phyloP scores from a whole-genome alignment of 2,329 filamentous ascomycete genomes.

The Talaromyces sp. region DNA sequence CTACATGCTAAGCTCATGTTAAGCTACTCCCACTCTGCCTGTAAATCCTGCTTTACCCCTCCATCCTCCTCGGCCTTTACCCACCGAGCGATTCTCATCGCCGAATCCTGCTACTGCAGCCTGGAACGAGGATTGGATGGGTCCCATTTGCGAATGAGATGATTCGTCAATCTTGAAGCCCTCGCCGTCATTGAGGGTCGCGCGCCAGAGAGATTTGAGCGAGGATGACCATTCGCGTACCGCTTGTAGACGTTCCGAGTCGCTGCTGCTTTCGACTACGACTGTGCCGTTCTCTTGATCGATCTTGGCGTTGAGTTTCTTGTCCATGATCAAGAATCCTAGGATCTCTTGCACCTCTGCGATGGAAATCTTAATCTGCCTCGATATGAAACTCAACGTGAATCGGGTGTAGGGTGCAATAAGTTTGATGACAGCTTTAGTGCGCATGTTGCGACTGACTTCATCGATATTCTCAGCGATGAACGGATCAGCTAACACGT shows the following conservation, averaged over 20 bases:
- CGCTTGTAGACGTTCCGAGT: constrained; percentile 65
- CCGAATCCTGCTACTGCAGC: constrained; percentile 28
- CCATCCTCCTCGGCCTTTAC: constrained; percentile 16
- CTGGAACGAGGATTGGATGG: constrained; percentile 28
- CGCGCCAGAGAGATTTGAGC: constrained; percentile 64
- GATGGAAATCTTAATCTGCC: constrained; percentile 78
- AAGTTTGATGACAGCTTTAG: constrained; percentile 87
- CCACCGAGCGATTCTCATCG: constrained; percentile 28
- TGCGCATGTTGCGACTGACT: constrained; percentile 96
- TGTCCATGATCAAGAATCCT: constrained; percentile 88
- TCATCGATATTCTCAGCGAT: constrained; percentile 99
- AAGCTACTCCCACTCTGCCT: constrained; percentile 4
- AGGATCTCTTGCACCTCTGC: constrained; percentile 91
- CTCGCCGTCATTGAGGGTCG: constrained; percentile 73
- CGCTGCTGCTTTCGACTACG: constrained; percentile 69
- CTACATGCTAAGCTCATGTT: background rate
- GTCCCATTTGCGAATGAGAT: constrained; percentile 31
- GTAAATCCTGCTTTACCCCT: constrained; percentile 10
- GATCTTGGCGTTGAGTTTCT: constrained; percentile 80
- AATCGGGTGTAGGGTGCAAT: constrained; percentile 94
- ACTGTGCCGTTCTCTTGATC: constrained; percentile 83
- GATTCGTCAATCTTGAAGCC: constrained; percentile 51
- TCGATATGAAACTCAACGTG: constrained; percentile 80
- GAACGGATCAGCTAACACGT: constrained; percentile 86
- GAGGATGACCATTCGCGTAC: constrained; percentile 69